Base-by-base conservation (phyloP, 83 land plant species). In the Picea mariana region DNA sequence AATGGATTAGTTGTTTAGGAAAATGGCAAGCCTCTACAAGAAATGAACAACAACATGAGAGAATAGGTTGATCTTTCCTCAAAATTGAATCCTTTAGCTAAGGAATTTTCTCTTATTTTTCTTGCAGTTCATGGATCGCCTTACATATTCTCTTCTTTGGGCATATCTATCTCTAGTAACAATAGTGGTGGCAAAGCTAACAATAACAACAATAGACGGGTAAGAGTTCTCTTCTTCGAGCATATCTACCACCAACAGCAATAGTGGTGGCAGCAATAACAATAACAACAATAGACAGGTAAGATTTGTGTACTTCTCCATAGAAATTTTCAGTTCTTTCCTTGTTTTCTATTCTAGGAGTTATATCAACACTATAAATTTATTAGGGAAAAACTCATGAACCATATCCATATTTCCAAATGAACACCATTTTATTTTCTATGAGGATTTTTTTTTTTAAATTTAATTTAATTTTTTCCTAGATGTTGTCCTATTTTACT, bases 31-130 rank as follows among this genome's bases (percentile, higher is more conserved):
- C 8, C 7, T 58, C n/a, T n/a, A n/a, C n/a, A n/a, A n/a, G n/a
- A n/a, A 31, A 3, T 58, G 55, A 47, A 85, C 55, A 68, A 84
- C 4, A 89, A 47, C 52, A 47, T 47, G 52, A 7, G 52, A 47
- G 52, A 8, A 47, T 7, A 6, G 52, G 52, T 47, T 47, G 52
- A 47, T 47, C 9, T 47, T 7, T 1, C 6, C 52, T 47, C 9
- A 0, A 47, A 47, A 47, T 47, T 47, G 52, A 47, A 47, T 47
- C 11, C 0, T 7, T 47, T 47, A 47, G 52, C 11, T 7, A 47
- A 47, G 52, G 52, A 47, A 47, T 47, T 47, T 47, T 7, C 6
- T 47, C 52, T 8, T 7, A 9, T 47, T 47, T 47, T 7, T 47
- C 52, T 7, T 47, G 1, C 52, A 9, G 9, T 47, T 47, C 9